Conservation (phyloP, 2,329 filamentous ascomycete species). For the Cladosporium sp. region DNA sequence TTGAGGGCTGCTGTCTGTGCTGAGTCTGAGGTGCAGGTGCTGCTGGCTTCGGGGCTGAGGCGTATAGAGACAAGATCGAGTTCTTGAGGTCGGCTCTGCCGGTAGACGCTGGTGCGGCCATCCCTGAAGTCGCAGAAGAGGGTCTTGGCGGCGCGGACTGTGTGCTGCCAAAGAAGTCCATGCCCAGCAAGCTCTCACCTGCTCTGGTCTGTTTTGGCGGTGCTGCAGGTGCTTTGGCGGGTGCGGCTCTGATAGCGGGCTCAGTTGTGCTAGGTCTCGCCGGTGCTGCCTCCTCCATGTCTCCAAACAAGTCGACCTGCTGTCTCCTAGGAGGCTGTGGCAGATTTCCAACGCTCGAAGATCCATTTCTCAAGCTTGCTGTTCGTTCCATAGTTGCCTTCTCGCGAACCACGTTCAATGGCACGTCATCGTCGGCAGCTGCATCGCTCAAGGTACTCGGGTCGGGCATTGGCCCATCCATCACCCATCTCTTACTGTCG, state of each 20-base stretch:
- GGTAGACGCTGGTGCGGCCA: conserved; percentile 59
- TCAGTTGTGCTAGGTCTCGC: conserved; percentile 73
- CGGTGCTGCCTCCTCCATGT: conserved; percentile 63
- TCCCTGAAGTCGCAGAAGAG: conserved; percentile 73
- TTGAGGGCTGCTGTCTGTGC: conserved; percentile 39
- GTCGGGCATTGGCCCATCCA: conserved; percentile 94
- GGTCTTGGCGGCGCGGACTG: conserved; percentile 73
- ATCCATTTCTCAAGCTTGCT: conserved; percentile 45
- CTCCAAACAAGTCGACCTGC: conserved; percentile 78
- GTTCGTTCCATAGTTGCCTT: conserved; percentile 62
- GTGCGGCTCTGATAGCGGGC: conserved; percentile 66
- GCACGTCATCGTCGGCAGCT: conserved; percentile 71
- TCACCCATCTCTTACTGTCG: conserved; percentile 98
- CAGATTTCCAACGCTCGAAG: conserved; percentile 19
- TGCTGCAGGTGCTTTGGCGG: conserved; percentile 36
- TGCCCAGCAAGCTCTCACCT: conserved; percentile 81
- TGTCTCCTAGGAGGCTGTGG: conserved; percentile 43
- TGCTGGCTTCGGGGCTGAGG: conserved; percentile 78
- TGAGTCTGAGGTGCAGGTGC: conserved; percentile 50
- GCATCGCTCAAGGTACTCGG: conserved; percentile 85
- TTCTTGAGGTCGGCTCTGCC: conserved; percentile 94
- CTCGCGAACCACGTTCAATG: conserved; percentile 67
- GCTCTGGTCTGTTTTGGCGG: conserved; percentile 65
- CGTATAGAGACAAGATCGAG: conserved; percentile 93
- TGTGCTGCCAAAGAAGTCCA: conserved; percentile 85